Conservation (phyloP, 495 filamentous ascomycete species). For the Podospora sp. region DNA sequence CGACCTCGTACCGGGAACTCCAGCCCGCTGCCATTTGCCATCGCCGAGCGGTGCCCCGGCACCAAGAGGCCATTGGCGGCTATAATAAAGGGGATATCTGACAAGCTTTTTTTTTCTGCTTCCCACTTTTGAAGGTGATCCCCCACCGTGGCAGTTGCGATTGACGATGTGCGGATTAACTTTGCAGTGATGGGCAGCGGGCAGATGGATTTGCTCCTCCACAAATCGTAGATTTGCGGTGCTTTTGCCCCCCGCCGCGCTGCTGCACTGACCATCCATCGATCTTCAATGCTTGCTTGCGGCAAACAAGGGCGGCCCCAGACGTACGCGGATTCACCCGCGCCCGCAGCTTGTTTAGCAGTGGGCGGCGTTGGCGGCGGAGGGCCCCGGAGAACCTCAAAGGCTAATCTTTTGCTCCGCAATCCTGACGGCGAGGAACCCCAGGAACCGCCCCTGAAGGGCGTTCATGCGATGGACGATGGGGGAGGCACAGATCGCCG, state of each 20-base stretch:
- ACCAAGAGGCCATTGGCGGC: slow-evolving; percentile 7
- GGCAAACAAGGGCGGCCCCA: slow-evolving; percentile 4
- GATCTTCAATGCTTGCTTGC: background rate
- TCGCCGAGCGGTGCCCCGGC: background rate
- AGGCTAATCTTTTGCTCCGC: background rate
- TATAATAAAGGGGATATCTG: slow-evolving; percentile 18
- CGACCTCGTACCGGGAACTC: slow-evolving; percentile 15
- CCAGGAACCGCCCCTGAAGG: slow-evolving; percentile 3
- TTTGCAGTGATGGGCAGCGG: background rate
- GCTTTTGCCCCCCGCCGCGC: background rate
- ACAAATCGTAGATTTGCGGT: background rate
- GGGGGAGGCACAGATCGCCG: background rate
- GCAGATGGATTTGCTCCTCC: background rate
- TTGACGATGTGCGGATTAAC: background rate
- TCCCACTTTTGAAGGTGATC: background rate
- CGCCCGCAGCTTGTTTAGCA: slow-evolving; percentile 10
- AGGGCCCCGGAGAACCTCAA: background rate
- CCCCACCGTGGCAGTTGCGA: background rate
- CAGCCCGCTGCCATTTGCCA: slow-evolving; percentile 6
- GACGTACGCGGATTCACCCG: slow-evolving; percentile 10
- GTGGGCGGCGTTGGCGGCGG: background rate
- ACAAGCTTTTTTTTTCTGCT: slow-evolving; percentile 1
- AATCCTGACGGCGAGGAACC: background rate
- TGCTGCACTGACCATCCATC: background rate
- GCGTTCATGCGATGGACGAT: slow-evolving; percentile 5